Base-by-base conservation (phyloP, 148 eudicot genomes). In the Amaranthus hypochondriacus region DNA sequence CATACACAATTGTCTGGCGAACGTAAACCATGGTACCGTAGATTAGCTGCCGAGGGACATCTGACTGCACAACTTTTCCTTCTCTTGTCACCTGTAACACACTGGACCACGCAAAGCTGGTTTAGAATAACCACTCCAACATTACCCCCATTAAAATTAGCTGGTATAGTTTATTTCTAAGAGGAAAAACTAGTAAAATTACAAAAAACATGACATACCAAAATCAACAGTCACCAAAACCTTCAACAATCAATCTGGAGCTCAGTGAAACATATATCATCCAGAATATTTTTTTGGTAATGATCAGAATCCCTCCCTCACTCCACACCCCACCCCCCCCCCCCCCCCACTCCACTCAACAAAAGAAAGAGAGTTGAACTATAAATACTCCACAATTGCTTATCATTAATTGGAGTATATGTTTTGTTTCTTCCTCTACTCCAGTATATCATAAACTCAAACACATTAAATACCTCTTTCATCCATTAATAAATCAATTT, bases 21-120 rank as follows among this genome's bases (percentile, higher is more conserved):
- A 94, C 96, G 77, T 56, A 92, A 57, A 94, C 98, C 98, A 94
- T 94, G 76, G 97, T 92, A 51, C 97, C 97, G 83, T 95, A 95
- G 68, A 95, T 81, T 54, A 95, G 82, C 79, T 95, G 98, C 58
- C 98, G 85, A 63, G 98, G 98, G 69, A 92, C 86, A 83, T 87
- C 78, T 14, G 98, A 95, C 76, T 83, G 83, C 73, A 81, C 76
- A 75, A 78, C 84, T 83, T 90, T 90, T 77, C 98, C 98, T 75
- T 95, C 98, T 77, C 87, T 88, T 13, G 98, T 90, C 71, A 95
- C 97, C 79, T 92, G 90, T 62, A 86, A 79, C 74, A 95, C 97
- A 81, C 99, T 95, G 90, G 65, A 14, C 64, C 66, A 76, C 50
- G 39, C 43, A 77, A 73, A 74, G n/a, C 39, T 72, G 71, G 68